phyloP scores from a whole-genome alignment of 257 asterid genomes.

The Nicotiana tabacum region DNA sequence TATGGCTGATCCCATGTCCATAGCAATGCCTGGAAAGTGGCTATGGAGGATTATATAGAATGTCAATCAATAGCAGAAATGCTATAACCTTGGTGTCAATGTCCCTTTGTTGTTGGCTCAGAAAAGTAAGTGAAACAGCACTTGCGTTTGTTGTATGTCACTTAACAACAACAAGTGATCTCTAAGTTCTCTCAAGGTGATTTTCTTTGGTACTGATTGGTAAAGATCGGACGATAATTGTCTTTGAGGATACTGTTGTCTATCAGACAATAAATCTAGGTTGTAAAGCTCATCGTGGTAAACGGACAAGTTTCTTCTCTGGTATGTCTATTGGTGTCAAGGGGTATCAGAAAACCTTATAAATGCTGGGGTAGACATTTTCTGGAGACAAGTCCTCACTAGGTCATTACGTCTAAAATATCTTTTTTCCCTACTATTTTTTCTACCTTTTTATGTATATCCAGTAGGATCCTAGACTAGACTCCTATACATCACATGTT shows the following conservation, averaged over 20 bases:
- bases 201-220: constrained; percentile 1
- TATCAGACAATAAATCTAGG: neutral
- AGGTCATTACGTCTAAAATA: neutral
- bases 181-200: neutral
- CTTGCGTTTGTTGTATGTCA: neutral
- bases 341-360: neutral
- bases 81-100: neutral
- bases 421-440: neutral
- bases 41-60: neutral
- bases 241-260: constrained; percentile 3
- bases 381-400: neutral
- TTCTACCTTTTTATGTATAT: neutral
- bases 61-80: neutral
- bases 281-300: neutral
- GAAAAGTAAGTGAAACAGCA: constrained; percentile 1
- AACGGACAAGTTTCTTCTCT: neutral
- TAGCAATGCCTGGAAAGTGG: neutral
- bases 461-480: neutral
- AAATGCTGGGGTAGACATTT: neutral
- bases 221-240: neutral
- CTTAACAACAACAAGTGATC: neutral
- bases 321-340: neutral
- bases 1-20: neutral
- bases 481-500: neutral
- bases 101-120: neutral